Evolutionary conservation across 2,329 filamentous ascomycete genomes (phyloP), one percentile per base, ranked within the genome.

Genomic region (Colletotrichum aenigma): DNA sequence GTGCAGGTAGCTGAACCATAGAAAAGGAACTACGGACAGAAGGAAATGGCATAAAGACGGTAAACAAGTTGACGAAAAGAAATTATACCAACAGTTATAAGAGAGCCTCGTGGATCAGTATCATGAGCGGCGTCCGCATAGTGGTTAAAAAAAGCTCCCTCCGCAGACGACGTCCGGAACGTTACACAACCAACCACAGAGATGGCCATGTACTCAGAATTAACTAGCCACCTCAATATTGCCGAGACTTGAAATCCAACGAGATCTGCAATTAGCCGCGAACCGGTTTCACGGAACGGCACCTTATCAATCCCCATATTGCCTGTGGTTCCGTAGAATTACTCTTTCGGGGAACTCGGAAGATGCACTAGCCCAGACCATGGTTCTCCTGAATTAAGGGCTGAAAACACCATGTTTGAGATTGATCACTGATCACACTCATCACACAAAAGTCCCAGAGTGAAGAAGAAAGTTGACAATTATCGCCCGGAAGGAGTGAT

Each of bases 191-290:
- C 6, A 12, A n/a, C 3, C 38, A n/a, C 3, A 43, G 36, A n/a
- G 16, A 61, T 34, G 28, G 0, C 18, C 58, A 32, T 24, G 18
- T 7, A n/a, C 55, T 2, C 21, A 1, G 8, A 58, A 16, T 26
- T 18, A 12, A 2, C 9, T 58, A 28, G 26, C 58, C 1, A 1
- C 24, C 1, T 61, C 18, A 30, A 34, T 36, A 64, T 64, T 64
- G 24, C 32, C 60, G 60, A 24, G 36, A 52, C 12, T 7, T 30
- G 26, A 4, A 18, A 10, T 55, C 21, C 30, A 26, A 30, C 30
- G 56, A 30, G 62, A 71, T 73, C 61, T 73, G 61, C 36, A 67
- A 72, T 75, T 75, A 73, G 69, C 73, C 73, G 52, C 26, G 15
- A 36, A n/a, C 64, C 48, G 60, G 69, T 70, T 55, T 13, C 52